phyloP scores from a whole-genome alignment of 2,329 filamentous ascomycete species.

The Helminthosporium solani region DNA sequence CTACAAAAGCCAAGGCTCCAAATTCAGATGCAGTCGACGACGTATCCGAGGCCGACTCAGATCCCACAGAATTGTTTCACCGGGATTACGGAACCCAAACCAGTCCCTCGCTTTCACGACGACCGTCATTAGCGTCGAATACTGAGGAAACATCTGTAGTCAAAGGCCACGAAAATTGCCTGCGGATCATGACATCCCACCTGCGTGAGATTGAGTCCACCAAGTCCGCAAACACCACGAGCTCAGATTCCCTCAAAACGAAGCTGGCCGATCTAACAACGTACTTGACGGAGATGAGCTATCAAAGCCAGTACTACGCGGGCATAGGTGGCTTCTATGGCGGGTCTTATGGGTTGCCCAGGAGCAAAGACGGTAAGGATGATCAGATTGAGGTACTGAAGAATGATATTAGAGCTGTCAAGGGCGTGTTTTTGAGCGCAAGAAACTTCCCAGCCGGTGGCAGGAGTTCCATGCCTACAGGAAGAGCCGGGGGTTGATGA shows the following conservation, averaged over 20 bases:
- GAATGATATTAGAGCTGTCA: constrained; percentile 74
- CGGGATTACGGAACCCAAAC: constrained; percentile 80
- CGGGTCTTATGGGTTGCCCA: constrained; percentile 25
- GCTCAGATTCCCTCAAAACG: constrained; percentile 51
- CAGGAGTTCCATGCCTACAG: constrained; percentile 21
- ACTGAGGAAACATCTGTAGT: constrained; percentile 30
- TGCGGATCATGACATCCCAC: constrained; percentile 55
- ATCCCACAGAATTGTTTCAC: constrained; percentile 78
- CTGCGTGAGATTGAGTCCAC: constrained; percentile 53
- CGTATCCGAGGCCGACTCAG: constrained; percentile 54
- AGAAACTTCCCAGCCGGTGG: constrained; percentile 62
- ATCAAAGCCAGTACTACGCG: constrained; percentile 46
- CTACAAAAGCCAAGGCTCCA: constrained; percentile 29
- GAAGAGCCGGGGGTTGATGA: constrained; percentile 18
- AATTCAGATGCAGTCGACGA: constrained; percentile 37
- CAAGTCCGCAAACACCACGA: constrained; percentile 53
- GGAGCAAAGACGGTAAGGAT: constrained; percentile 57
- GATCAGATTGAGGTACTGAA: constrained; percentile 74
- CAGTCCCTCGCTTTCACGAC: constrained; percentile 52
- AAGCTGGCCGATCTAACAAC: constrained; percentile 58
- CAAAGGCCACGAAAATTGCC: constrained; percentile 45
- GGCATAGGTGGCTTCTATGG: constrained; percentile 41
- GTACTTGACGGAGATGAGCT: constrained; percentile 57
- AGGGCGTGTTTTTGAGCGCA: constrained; percentile 74
- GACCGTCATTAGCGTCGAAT: constrained; percentile 29